Percentiles rank a stretch among this genome's conserved stretches.
Conservation (phyloP, 495 filamentous ascomycete species). For the Penicillium antarcticum region DNA sequence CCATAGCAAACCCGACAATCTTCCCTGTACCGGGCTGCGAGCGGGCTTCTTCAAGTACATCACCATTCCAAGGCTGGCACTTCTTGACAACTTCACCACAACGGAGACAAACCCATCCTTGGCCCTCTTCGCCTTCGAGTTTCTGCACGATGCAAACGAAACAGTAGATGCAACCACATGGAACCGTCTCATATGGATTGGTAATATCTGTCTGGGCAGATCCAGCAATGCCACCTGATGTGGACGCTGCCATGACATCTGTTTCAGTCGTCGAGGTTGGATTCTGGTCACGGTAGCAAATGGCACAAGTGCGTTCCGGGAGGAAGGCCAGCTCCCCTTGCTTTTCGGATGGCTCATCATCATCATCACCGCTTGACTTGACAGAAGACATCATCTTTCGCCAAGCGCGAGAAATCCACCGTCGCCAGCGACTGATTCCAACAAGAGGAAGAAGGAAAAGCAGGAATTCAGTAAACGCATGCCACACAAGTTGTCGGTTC, state of each 20-base stretch:
- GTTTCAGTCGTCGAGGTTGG: conserved; percentile 61
- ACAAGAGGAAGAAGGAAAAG: conserved; percentile 93
- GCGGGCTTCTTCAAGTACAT: conserved; percentile 62
- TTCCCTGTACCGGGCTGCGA: conserved; percentile 54
- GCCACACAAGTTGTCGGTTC: conserved; percentile 97
- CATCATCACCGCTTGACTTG: conserved; percentile 45
- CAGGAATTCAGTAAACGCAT: conserved; percentile 97
- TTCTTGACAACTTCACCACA: conserved; percentile 84
- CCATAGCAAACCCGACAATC: conserved; percentile 67
- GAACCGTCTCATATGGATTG: conserved; percentile 90
- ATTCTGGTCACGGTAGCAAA: conserved; percentile 93
- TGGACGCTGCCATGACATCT: conserved; percentile 61
- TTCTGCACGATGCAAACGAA: conserved; percentile 94
- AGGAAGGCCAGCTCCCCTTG: conserved; percentile 78
- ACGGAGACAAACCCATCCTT: conserved; percentile 92
- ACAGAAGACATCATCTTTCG: conserved; percentile 67
- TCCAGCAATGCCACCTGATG: conserved; percentile 70
- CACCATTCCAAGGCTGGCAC: conserved; percentile 90
- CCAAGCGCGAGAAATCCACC: conserved; percentile 84
- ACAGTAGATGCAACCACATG: conserved; percentile 92
- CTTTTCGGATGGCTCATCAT: conserved; percentile 46
- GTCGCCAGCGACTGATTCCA: conserved; percentile 86
- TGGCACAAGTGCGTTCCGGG: conserved; percentile 94
- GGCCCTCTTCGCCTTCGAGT: conserved; percentile 88
- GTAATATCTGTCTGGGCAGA: conserved; percentile 92